A percentile compares a stretch with the other conserved stretches of the same genome.
Conservation (phyloP, 257 asterid species). For the Lithospermum erythrorhizon region DNA sequence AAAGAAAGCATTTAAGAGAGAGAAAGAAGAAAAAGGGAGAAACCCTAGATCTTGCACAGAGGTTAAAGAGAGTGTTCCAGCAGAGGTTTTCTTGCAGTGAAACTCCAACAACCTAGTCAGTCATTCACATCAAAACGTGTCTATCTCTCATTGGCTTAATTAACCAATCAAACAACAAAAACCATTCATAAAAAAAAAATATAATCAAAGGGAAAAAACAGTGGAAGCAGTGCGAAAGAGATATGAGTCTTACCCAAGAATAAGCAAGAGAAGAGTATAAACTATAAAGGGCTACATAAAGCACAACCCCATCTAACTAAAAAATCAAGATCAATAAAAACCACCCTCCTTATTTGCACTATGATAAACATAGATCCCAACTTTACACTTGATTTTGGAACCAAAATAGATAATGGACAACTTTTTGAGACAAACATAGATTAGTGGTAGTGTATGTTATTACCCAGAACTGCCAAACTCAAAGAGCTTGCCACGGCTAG, state of each 20-base stretch:
- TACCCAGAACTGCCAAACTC: conserved; percentile 80
- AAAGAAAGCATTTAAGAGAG: conserved; percentile 16
- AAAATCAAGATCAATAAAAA: neutral
- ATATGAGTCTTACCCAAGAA: neutral
- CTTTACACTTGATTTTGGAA: neutral
- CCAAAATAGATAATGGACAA: neutral
- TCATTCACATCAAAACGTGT: conserved; percentile 39
- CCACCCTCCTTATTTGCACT: neutral
- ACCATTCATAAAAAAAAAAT: conserved; percentile 6
- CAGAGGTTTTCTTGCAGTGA: conserved; percentile 24
- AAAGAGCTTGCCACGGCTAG: conserved; percentile 83
- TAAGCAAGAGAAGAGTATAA: neutral
- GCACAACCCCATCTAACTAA: neutral
- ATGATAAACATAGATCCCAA: no score
- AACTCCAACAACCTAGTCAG: conserved; percentile 30
- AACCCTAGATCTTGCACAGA: conserved; percentile 84
- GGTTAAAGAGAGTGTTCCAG: conserved; percentile 30
- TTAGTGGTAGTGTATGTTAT: neutral
- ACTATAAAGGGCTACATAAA: neutral
- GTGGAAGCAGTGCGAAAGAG: neutral
- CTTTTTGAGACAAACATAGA: neutral
- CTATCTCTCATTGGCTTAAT: conserved; percentile 38
- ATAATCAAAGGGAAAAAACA: conserved; percentile 2
- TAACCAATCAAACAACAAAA: conserved; percentile 1
- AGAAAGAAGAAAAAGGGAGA: conserved; percentile 28